Evolutionary conservation across 768 basidiomycete species (phyloP).

Genomic region (Arthromyces matolae): DNA sequence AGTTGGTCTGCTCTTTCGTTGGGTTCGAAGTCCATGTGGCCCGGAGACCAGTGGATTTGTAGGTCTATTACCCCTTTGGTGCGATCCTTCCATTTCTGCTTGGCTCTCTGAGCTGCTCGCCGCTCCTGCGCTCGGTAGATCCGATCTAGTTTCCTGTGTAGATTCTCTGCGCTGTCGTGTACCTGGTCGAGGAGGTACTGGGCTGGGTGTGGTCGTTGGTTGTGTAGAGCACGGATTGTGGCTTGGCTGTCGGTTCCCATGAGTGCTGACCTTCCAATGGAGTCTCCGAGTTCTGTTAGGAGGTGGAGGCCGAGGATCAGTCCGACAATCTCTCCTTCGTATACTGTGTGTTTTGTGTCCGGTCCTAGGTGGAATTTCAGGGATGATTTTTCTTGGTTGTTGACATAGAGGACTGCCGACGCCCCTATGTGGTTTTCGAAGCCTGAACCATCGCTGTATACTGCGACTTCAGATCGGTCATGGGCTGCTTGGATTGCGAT

Average conservation of each 20-base stretch:
- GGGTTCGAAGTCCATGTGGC: background rate
- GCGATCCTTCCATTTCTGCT: background rate
- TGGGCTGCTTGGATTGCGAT: background rate
- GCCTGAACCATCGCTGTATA: slow-evolving; percentile 7
- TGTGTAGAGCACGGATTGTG: background rate
- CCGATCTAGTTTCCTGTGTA: background rate
- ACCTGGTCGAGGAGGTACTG: slow-evolving; percentile 7
- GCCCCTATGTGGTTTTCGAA: slow-evolving; percentile 7
- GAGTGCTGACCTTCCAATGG: background rate
- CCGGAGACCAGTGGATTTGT: background rate
- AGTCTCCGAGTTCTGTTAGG: background rate
- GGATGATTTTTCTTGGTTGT: background rate
- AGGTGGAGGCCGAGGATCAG: background rate
- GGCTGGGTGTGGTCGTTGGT: slow-evolving; percentile 6
- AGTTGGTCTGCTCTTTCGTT: background rate
- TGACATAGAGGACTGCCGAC: slow-evolving; percentile 1
- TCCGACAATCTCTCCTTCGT: slow-evolving; percentile 6
- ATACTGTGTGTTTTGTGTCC: slow-evolving; percentile 5
- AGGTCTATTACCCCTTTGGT: background rate
- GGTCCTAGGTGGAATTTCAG: slow-evolving; percentile 5
- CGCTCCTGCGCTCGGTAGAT: background rate
- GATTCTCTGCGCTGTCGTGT: background rate
- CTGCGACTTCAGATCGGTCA: background rate
- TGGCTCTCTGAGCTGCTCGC: background rate
- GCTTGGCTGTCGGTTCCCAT: slow-evolving; percentile 8